Evolutionary conservation across 2,329 filamentous ascomycete genomes (phyloP).

Genomic region (Fusarium sp.): DNA sequence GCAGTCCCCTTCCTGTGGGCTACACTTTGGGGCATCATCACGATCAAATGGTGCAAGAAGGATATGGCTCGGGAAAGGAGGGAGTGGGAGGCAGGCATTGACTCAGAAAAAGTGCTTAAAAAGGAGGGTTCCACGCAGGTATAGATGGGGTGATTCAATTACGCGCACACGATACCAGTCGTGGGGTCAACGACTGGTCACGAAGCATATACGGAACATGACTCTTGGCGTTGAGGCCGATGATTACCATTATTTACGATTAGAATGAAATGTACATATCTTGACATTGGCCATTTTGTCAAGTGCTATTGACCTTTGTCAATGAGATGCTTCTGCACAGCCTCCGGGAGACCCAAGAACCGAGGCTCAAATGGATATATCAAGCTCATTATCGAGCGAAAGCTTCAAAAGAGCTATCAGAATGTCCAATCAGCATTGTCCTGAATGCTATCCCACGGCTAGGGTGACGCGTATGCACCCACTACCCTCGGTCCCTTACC

Average conservation of each 20-base stretch:
- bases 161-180: neutral
- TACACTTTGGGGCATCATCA: slow-evolving; percentile 50
- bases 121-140: slow-evolving; percentile 22
- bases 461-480: neutral
- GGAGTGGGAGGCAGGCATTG: slow-evolving; percentile 51
- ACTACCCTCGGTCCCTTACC: neutral
- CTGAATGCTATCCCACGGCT: neutral
- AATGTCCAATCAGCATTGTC: neutral
- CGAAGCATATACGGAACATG: slow-evolving; percentile 15
- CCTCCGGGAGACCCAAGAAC: neutral
- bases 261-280: slow-evolving; percentile 17
- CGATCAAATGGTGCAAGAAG: slow-evolving; percentile 52
- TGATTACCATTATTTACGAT: slow-evolving; percentile 4
- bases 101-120: slow-evolving; percentile 36
- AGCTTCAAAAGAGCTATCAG: neutral
- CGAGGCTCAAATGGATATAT: neutral
- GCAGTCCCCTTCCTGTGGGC: slow-evolving; percentile 55
- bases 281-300: neutral
- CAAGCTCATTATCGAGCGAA: neutral
- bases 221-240: slow-evolving; percentile 17
- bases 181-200: slow-evolving; percentile 11
- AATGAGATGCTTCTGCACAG: neutral
- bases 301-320: neutral
- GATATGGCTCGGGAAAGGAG: slow-evolving; percentile 53
- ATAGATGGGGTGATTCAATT: neutral